Evolutionary conservation across 1,284 basidiomycete genomes (phyloP).

Genomic region (Ustilago esculenta): DNA sequence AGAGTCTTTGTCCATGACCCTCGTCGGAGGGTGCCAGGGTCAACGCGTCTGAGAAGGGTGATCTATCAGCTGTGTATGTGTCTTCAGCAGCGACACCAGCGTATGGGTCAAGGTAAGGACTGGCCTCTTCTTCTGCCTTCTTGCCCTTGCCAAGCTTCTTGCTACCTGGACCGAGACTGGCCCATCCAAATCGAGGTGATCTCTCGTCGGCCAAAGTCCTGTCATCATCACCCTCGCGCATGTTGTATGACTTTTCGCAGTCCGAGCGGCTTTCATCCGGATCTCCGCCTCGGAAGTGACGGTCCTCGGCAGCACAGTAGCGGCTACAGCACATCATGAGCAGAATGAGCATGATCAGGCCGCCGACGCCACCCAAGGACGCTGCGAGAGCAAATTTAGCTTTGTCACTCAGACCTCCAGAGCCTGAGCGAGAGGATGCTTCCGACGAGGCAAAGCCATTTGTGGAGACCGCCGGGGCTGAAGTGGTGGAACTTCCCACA

Average conservation of each 20-base stretch:
- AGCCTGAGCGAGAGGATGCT: slow-evolving; percentile 5
- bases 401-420: slow-evolving; percentile 32
- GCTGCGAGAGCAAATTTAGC: slow-evolving; percentile 51
- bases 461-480: slow-evolving; percentile 7
- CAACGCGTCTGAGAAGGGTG: slow-evolving; percentile 42
- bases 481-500: not conserved
- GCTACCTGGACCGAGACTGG: slow-evolving; percentile 8
- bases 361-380: slow-evolving; percentile 50
- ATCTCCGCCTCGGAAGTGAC: slow-evolving; percentile 29
- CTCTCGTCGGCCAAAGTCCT: slow-evolving; percentile 46
- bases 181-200: slow-evolving; percentile 39
- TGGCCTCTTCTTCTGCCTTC: slow-evolving; percentile 24
- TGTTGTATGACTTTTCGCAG: slow-evolving; percentile 28
- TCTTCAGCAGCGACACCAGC: slow-evolving; percentile 7
- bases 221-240: slow-evolving; percentile 37
- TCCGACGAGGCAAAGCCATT: slow-evolving; percentile 15
- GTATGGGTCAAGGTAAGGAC: slow-evolving; percentile 43
- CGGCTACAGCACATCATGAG: slow-evolving; percentile 56
- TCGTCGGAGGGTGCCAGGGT: slow-evolving; percentile 38
- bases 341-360: slow-evolving; percentile 44
- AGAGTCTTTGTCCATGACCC: slow-evolving; percentile 5
- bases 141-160: slow-evolving; percentile 28
- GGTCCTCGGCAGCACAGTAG: slow-evolving; percentile 48
- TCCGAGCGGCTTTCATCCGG: slow-evolving; percentile 16
- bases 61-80: slow-evolving; percentile 5